These are phyloP conservation scores for Phaffomyces thermotolerans DNA, from an alignment of 805 yeast genomes.

Conservation along the genomic window DNA sequence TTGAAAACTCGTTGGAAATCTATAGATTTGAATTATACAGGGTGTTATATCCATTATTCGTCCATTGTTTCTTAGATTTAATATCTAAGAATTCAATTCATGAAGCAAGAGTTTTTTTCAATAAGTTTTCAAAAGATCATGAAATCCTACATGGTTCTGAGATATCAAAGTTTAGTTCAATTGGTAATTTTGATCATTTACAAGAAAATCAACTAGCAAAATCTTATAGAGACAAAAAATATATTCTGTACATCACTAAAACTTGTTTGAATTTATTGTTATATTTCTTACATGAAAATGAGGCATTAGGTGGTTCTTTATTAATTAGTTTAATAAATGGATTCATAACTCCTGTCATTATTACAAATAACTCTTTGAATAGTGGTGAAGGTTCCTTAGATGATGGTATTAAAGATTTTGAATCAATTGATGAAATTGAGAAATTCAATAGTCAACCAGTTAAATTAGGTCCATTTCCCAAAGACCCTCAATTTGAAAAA, in stretches of 20 bases:
- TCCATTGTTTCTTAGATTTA: constrained; percentile 78
- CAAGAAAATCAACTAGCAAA: constrained; percentile 77
- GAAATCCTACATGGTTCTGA: constrained; percentile 71
- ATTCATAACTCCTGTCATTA: constrained; percentile 48
- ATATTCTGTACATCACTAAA: constrained; percentile 66
- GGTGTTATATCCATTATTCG: constrained; percentile 85
- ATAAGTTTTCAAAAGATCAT: constrained; percentile 68
- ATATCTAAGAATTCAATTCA: constrained; percentile 53
- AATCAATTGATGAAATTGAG: constrained; percentile 38
- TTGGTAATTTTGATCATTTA: constrained; percentile 74
- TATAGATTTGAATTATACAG: constrained; percentile 83
- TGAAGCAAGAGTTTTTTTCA: constrained; percentile 69
- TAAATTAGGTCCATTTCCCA: constrained; percentile 75
- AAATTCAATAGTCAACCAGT: constrained; percentile 66
- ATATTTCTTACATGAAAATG: constrained; percentile 86
- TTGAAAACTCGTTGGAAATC: constrained; percentile 82
- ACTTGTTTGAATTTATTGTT: constrained; percentile 79
- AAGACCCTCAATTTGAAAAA: constrained; percentile 75
- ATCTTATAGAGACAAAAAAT: constrained; percentile 65
- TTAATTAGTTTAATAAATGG: constrained; percentile 82
- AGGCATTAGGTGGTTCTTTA: constrained; percentile 84
- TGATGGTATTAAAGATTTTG: constrained; percentile 27
- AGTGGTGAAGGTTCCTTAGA: constrained; percentile 34
- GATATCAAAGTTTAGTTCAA: constrained; percentile 60
- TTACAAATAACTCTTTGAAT: constrained; percentile 11